phyloP scores from a whole-genome alignment of 108 stramenopile species.

The Tribonema minus region DNA sequence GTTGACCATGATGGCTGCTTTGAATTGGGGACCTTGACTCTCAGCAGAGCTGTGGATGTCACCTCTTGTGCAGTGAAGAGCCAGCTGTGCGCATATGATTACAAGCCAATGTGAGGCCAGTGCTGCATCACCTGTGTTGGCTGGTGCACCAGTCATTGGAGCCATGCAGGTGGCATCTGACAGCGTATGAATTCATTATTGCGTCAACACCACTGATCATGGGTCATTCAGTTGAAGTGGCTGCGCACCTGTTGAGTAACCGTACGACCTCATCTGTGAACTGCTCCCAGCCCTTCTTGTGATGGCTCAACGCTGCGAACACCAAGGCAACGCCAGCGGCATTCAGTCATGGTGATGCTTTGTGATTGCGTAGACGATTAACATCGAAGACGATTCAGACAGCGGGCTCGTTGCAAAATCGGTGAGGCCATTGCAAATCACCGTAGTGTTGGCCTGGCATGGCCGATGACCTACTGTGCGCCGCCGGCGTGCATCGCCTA shows the following conservation, averaged over 20 bases:
- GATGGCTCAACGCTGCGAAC: neutral
- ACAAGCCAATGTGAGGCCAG: neutral
- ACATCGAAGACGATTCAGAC: no score
- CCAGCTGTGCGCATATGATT: neutral
- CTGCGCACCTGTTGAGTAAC: conserved; percentile 54
- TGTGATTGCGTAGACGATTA: no score
- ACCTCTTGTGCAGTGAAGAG: neutral
- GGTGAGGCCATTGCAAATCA: no score
- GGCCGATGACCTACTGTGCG: no score
- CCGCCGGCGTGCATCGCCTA: no score
- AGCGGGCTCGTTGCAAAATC: no score
- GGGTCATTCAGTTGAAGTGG: neutral
- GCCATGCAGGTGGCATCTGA: neutral
- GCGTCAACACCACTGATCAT: neutral
- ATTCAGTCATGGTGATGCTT: no score
- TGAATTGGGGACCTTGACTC: no score
- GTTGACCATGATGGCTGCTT: no score
- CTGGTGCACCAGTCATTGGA: neutral
- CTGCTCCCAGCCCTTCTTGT: conserved; percentile 88
- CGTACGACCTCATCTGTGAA: conserved; percentile 86
- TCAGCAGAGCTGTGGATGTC: no score
- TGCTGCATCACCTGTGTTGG: neutral
- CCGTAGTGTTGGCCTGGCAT: no score
- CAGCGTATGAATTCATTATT: neutral
- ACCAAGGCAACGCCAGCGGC: neutral